Evolutionary conservation across 352 stramenopile species (phyloP).

Genomic region (Phytophthora uliginosa): DNA sequence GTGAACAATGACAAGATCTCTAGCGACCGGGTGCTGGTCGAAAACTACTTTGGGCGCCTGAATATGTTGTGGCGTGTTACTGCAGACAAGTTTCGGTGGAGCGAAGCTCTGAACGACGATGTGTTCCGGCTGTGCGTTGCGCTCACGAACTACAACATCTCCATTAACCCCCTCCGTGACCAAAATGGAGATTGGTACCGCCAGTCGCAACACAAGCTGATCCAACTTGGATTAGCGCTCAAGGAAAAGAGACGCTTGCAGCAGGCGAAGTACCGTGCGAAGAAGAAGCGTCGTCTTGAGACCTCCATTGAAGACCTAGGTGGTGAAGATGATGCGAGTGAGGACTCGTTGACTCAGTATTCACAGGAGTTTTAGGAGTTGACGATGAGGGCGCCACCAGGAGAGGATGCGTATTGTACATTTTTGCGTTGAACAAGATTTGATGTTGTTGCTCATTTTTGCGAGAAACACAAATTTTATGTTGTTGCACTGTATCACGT

Average conservation of each 20-base stretch:
- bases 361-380: background rate
- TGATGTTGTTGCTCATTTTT: too few relatives aligned
- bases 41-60: conserved; percentile 6
- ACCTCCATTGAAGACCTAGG: background rate
- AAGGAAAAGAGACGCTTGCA: conserved; percentile 5
- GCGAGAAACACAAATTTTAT: too few relatives aligned
- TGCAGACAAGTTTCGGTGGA: conserved; percentile 5
- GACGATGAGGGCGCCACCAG: too few relatives aligned
- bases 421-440: too few relatives aligned
- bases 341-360: background rate
- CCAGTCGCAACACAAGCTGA: conserved; percentile 7
- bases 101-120: conserved; percentile 9
- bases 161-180: background rate
- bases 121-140: conserved; percentile 4
- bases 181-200: conserved; percentile 11
- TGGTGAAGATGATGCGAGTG: background rate
- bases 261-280: conserved; percentile 10
- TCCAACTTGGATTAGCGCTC: background rate
- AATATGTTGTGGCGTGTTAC: conserved; percentile 2
- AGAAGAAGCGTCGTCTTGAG: background rate
- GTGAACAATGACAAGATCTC: conserved; percentile 11
- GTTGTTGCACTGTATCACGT: too few relatives aligned
- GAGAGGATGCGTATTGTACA: too few relatives aligned
- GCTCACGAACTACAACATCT: conserved; percentile 1
- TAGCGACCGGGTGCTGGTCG: conserved; percentile 1